phyloP scores from a whole-genome alignment of 345 rosid species.

The Linum tenue region DNA sequence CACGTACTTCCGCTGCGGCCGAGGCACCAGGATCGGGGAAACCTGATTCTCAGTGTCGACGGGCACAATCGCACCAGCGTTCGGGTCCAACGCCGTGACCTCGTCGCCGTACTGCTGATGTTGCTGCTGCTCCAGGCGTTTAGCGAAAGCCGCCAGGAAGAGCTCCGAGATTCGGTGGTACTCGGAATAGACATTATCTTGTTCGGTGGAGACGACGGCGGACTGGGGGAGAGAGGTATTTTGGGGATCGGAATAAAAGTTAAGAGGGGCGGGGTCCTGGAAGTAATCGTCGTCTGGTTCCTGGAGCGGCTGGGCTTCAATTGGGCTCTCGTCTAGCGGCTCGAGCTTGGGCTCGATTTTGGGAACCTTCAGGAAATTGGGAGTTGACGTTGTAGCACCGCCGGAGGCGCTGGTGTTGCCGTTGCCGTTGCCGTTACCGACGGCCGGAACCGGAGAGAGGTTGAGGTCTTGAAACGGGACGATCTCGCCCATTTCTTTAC shows the following conservation, averaged over 20 bases:
- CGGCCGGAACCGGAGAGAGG: conserved; percentile 10
- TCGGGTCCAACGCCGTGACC: conserved; percentile 29
- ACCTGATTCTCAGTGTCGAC: conserved; percentile 16
- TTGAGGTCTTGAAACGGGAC: conserved; percentile 66
- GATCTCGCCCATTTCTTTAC: conserved; percentile 35
- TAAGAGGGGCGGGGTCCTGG: conserved; percentile 7
- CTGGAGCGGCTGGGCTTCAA: conserved; percentile 15
- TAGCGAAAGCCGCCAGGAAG: conserved; percentile 48
- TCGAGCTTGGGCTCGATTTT: conserved; percentile 48
- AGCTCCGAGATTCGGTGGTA: conserved; percentile 45
- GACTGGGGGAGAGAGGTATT: conserved; percentile 23
- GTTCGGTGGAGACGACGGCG: conserved; percentile 16
- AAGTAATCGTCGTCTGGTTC: conserved; percentile 2
- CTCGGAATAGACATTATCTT: conserved; percentile 38
- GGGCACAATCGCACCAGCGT: conserved; percentile 53
- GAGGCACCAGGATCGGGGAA: conserved; percentile 16
- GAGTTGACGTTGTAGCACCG: conserved; percentile 21
- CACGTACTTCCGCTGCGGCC: conserved; percentile 14
- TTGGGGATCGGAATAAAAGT: conserved; percentile 28
- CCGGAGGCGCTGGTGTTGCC: neutral
- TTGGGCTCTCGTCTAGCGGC: conserved; percentile 33
- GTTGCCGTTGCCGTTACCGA: neutral
- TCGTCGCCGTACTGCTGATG: conserved; percentile 21
- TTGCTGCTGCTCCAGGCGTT: conserved; percentile 18
- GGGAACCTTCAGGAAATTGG: conserved; percentile 28